phyloP scores from a whole-genome alignment of 2,329 filamentous ascomycete species.

The Exophiala bonariae region DNA sequence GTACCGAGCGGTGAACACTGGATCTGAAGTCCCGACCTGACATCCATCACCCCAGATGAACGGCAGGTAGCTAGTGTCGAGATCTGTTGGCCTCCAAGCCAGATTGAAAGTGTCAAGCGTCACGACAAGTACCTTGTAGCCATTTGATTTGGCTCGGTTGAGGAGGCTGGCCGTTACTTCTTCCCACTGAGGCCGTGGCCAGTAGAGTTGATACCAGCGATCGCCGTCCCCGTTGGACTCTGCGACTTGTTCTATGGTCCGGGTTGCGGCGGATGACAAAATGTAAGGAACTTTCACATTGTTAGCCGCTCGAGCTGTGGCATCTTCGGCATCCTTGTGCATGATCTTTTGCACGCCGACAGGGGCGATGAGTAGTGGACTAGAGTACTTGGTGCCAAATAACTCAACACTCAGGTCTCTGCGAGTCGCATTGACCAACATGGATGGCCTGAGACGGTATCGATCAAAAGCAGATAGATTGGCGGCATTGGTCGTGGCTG shows the following conservation, averaged over 20 bases:
- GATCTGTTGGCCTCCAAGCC: conserved; percentile 66
- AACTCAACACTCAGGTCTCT: conserved; percentile 50
- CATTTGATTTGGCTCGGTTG: conserved; percentile 56
- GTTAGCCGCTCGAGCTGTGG: conserved; percentile 60
- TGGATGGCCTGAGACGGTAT: conserved; percentile 33
- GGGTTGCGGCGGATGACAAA: conserved; percentile 63
- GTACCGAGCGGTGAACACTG: conserved; percentile 61
- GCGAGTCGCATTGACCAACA: conserved; percentile 37
- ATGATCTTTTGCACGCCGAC: conserved; percentile 69
- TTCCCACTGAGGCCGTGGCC: conserved; percentile 59
- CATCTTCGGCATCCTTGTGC: conserved; percentile 63
- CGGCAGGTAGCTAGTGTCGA: conserved; percentile 57
- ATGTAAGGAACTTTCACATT: conserved; percentile 64
- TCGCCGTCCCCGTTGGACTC: conserved; percentile 52
- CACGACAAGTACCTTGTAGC: conserved; percentile 66
- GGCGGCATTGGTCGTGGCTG: conserved; percentile 30
- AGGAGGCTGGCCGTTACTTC: conserved; percentile 66
- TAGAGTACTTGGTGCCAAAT: conserved; percentile 50
- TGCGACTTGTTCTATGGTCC: conserved; percentile 66
- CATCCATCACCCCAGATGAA: conserved; percentile 50
- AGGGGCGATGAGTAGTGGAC: conserved; percentile 63
- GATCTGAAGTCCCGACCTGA: conserved; percentile 64
- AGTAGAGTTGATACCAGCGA: conserved; percentile 75
- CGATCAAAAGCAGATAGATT: conserved; percentile 34
- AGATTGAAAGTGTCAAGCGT: conserved; percentile 71